Evolutionary conservation across 2,329 filamentous ascomycete genomes (phyloP).

Genomic region (Aspergillus amoenus): DNA sequence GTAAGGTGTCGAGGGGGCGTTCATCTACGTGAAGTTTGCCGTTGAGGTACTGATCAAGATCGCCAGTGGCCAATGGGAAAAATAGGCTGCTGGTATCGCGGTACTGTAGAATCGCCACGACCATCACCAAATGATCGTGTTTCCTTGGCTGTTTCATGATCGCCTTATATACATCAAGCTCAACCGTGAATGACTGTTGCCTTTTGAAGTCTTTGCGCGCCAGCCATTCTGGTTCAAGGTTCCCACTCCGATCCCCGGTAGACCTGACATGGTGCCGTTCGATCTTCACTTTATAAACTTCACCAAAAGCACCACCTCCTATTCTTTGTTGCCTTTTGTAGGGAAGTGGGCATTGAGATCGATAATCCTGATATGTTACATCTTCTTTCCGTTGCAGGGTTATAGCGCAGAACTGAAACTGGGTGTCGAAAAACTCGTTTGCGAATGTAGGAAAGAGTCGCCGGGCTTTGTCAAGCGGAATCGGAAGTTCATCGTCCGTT

Average conservation of each 20-base stretch:
- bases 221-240: constrained; percentile 16
- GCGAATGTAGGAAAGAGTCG: constrained; percentile 16
- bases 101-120: constrained; percentile 36
- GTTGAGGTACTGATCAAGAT: constrained; percentile 40
- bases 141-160: constrained; percentile 33
- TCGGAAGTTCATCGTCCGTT: constrained; percentile 11
- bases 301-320: constrained; percentile 34
- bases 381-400: constrained; percentile 29
- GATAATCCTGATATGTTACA: constrained; percentile 20
- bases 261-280: constrained; percentile 36
- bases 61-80: constrained; percentile 41
- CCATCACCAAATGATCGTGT: constrained; percentile 39
- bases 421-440: constrained; percentile 31
- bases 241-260: constrained; percentile 11
- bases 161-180: constrained; percentile 35
- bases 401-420: constrained; percentile 36
- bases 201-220: constrained; percentile 41
- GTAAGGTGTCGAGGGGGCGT: constrained; percentile 4
- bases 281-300: constrained; percentile 29
- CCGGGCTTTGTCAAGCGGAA: constrained; percentile 1
- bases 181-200: constrained; percentile 18
- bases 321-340: constrained; percentile 35
- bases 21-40: constrained; percentile 17
- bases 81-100: constrained; percentile 41
- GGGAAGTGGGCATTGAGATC: constrained; percentile 26